Base-by-base conservation (phyloP, 371 early-diverging fungal genomes). In the Mucor piriformis region DNA sequence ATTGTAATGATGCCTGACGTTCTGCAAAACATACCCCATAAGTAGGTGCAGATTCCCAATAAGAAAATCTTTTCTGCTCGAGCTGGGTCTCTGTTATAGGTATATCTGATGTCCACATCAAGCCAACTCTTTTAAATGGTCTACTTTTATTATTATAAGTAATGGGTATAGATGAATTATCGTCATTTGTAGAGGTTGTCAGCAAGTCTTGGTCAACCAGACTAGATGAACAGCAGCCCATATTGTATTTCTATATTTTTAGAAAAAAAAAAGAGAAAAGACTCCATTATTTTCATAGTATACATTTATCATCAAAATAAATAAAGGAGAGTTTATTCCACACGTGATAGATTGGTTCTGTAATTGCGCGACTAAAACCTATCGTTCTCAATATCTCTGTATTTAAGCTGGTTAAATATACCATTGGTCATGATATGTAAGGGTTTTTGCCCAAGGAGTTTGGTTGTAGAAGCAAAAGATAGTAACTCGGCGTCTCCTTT, bases 11-110 rank as follows among this genome's bases (percentile, higher is more conserved):
- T 18, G n/a, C 32, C n/a, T 7, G 15, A 21, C 23, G 21, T 3
- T 23, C 10, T 16, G 15, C 2, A 37, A 12, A 25, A 29, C 34
- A 37, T 75, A 84, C 87, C 66, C 86, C 88, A 50, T 87, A 89
- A 16, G 63, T 74, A 27, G 90, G 85, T 40, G 85, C 85, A 13
- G 90, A 88, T 25, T 90, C 89, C 91, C 91, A 91, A 63, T 88
- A 91, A n/a, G 75, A 74, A 8, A 69, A 64, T 20, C 91, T 73
- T 60, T 87, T 76, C 32, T 59, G 61, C 46, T 82, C 68, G 13
- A 91, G 63, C 57, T 79, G 64, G 8, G 51, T 24, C 11, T 24
- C 53, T 1, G 87, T 88, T 34, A 86, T 59, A 15, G 79, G 78
- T 7, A 63, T 54, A 35, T 78, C 75, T 16, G 82, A 50, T 27